A percentile compares a stretch with the other conserved stretches of the same genome.
Evolutionary conservation across 2,329 filamentous ascomycete genomes (phyloP).

Genomic region (Boeremia lycopersici): DNA sequence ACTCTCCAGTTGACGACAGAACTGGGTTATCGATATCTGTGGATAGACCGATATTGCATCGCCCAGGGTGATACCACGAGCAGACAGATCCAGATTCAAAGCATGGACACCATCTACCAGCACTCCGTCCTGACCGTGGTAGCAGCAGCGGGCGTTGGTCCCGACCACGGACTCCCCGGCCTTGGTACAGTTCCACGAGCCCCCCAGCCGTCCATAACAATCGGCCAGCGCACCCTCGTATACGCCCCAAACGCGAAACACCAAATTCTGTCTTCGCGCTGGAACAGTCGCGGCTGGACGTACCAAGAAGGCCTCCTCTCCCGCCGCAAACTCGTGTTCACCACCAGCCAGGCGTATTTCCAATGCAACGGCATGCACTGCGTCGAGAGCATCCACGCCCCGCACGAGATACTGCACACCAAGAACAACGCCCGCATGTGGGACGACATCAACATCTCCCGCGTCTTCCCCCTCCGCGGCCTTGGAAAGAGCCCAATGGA

Average conservation of each 20-base stretch:
- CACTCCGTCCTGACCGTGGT: not conserved
- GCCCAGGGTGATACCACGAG: not conserved
- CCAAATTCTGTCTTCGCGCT: not conserved
- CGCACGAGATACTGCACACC: not conserved
- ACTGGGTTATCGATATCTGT: not conserved
- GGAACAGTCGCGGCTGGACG: not conserved
- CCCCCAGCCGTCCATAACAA: not conserved
- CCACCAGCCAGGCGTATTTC: not conserved
- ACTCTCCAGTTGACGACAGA: not conserved
- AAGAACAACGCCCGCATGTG: not conserved
- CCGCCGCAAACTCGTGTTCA: not conserved
- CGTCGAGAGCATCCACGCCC: not conserved
- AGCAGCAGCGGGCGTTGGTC: not conserved
- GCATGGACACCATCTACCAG: not conserved
- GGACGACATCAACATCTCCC: not conserved
- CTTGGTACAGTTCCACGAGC: not conserved
- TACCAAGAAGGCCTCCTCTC: not conserved
- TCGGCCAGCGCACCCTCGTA: not conserved
- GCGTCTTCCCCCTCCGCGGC: too few species aligned
- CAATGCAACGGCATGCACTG: not conserved
- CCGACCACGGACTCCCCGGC: not conserved
- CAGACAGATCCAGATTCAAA: not conserved
- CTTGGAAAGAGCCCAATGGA: too few species aligned
- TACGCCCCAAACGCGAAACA: not conserved
- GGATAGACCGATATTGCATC: not conserved